Percentiles rank a stretch among this genome's conserved stretches.
These are phyloP conservation scores for Globisporangium splendens DNA, from an alignment of 352 stramenopile genomes.

Conservation along the genomic window DNA sequence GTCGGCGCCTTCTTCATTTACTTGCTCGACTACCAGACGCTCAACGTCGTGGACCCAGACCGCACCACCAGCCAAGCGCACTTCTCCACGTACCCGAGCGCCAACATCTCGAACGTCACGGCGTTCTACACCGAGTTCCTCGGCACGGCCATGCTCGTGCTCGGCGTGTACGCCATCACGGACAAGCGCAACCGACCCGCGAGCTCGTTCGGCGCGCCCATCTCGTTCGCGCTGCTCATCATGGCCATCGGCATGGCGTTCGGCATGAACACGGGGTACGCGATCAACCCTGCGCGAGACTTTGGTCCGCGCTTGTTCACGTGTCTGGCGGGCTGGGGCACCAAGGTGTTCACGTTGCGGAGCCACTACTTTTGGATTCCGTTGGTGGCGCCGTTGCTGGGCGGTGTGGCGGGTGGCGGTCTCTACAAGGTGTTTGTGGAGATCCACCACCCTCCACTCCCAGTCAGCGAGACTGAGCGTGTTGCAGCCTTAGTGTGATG, in stretches of 20 bases:
- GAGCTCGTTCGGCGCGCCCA: conserved; percentile 35
- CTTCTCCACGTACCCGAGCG: conserved; percentile 55
- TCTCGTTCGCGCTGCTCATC: conserved; percentile 48
- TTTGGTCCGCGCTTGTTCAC: conserved; percentile 50
- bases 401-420: conserved; percentile 36
- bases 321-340: conserved; percentile 41
- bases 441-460: conserved; percentile 35
- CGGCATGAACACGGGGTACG: conserved; percentile 35
- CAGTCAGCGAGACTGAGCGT: too few species aligned
- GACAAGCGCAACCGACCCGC: conserved; percentile 56
- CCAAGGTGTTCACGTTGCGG: conserved; percentile 43
- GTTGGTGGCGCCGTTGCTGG: conserved; percentile 40
- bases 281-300: conserved; percentile 46
- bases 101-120: conserved; percentile 31
- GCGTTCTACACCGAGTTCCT: conserved; percentile 66
- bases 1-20: conserved; percentile 41
- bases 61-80: conserved; percentile 31
- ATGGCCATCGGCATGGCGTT: conserved; percentile 41
- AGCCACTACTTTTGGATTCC: conserved; percentile 65
- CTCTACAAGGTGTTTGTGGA: conserved; percentile 46
- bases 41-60: conserved; percentile 44
- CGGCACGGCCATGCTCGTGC: conserved; percentile 50
- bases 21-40: conserved; percentile 50
- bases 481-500: too few species aligned
- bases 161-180: conserved; percentile 57